Base-by-base conservation (phyloP, 31 red algal species). In the Endocladia muricata region DNA sequence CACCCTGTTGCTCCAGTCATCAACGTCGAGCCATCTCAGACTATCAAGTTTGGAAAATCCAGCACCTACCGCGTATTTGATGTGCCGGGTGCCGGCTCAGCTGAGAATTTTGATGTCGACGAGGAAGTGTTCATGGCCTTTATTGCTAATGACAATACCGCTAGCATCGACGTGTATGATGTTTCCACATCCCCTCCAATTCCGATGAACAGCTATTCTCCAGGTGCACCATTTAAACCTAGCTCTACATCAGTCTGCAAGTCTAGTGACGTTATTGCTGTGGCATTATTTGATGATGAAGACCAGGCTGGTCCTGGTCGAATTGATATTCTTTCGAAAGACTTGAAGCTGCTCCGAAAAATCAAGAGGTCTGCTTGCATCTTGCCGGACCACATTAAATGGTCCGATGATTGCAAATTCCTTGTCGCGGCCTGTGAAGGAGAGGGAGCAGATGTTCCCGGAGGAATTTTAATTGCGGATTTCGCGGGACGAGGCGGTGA, bases 341-440 rank as follows among this genome's bases (percentile, higher is more conserved):
- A 78, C 22, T 65, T 88, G 19, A 55, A 71, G 52, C 49, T 63
- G 2, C 52, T 83, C 34, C 59, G 51, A 11, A 60, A 38, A 1
- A 70, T 83, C 38, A n/a, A 55, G 9, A 37, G 68, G 37, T 39
- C 67, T n/a, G 69, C 29, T 25, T 93, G 89, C 55, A 61, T 85
- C 55, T 30, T 81, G 6, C 63, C 69, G 0, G 91, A 88, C 67
- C 52, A 73, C 47, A 70, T 94, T 17, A 70, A 61, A 17, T 94
- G 69, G 66, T 75, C 66, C 19, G 65, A 56, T n/a, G 61, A 82
- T 37, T 94, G 91, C 48, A 60, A 59, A 11, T 94, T 76, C 41
- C 30, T 86, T 31, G 73, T 84, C 25, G 81, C 64, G n/a, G 91
- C 82, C 2, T 88, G 82, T 63, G 91, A 88, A 43, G 91, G 83